A percentile compares a stretch with the other conserved stretches of the same genome.
phyloP scores from a whole-genome alignment of 257 asterid species.

The Cruciata laevipes region DNA sequence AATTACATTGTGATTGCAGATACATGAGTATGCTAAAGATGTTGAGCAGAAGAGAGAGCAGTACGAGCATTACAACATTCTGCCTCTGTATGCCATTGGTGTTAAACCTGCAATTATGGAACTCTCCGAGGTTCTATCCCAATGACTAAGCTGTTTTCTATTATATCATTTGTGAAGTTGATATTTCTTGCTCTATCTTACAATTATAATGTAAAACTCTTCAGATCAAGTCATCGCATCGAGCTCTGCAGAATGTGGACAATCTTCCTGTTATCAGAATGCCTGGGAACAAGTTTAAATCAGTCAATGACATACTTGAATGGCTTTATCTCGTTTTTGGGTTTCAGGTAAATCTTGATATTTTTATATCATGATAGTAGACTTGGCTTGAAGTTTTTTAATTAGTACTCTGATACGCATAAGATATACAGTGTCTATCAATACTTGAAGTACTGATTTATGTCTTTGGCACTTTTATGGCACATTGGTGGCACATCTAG shows the following conservation, averaged over 20 bases:
- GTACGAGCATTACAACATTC: constrained; percentile 82
- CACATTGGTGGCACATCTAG: not conserved
- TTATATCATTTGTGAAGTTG: not conserved
- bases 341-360: constrained; percentile 62
- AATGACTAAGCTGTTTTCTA: constrained; percentile 15
- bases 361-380: constrained; percentile 1
- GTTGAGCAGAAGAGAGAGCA: constrained; percentile 85
- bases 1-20: constrained; percentile 37
- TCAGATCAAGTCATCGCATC: constrained; percentile 80
- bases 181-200: constrained; percentile 8
- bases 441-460: not conserved
- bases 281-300: constrained; percentile 49
- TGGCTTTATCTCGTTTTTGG: constrained; percentile 95
- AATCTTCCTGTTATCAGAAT: constrained; percentile 59
- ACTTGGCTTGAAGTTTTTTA: not conserved
- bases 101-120: constrained; percentile 93
- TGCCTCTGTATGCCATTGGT: constrained; percentile 81
- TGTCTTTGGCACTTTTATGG: not conserved
- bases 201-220: constrained; percentile 4
- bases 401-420: not conserved
- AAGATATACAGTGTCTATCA: not conserved
- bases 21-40: constrained; percentile 59
- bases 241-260: constrained; percentile 56
- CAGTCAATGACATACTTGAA: constrained; percentile 71
- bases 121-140: constrained; percentile 72